Percentiles rank a stretch among this genome's conserved stretches.
Evolutionary conservation across 78 protist genomes (phyloP).

Genomic region (Blattamonas nauphoetae): DNA sequence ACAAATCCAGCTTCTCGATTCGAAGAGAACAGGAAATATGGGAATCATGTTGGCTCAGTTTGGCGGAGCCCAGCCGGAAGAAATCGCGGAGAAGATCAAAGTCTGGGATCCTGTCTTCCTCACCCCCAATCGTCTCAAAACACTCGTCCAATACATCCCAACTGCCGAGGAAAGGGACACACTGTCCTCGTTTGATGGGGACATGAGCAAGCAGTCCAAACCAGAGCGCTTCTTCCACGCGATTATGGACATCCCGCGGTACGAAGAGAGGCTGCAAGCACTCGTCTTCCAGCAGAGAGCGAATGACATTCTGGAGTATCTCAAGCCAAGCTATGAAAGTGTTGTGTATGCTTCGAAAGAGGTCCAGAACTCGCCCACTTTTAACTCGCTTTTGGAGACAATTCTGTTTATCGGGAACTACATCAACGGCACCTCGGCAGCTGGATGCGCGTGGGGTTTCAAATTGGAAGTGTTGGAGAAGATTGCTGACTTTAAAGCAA

Average conservation of each 20-base stretch:
- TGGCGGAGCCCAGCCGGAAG: background rate
- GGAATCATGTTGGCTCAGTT: background rate
- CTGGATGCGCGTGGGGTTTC: background rate
- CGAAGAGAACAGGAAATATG: background rate
- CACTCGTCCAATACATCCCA: background rate
- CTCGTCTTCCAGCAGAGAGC: background rate
- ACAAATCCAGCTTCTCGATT: background rate
- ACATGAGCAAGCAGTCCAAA: background rate
- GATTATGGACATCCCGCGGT: background rate
- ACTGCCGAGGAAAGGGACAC: background rate
- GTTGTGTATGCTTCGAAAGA: background rate
- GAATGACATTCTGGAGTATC: background rate
- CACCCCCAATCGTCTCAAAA: background rate
- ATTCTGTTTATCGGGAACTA: background rate
- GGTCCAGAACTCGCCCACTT: background rate
- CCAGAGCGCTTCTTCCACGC: background rate
- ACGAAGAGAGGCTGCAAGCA: background rate
- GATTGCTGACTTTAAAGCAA: background rate
- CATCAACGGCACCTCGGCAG: background rate
- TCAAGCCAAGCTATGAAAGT: background rate
- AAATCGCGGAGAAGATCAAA: background rate
- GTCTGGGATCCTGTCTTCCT: background rate
- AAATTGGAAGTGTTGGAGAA: background rate
- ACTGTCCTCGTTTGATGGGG: background rate
- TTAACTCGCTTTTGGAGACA: background rate